Evolutionary conservation across 2,329 filamentous ascomycete species (phyloP).

Genomic region (Stemphylium beticola): DNA sequence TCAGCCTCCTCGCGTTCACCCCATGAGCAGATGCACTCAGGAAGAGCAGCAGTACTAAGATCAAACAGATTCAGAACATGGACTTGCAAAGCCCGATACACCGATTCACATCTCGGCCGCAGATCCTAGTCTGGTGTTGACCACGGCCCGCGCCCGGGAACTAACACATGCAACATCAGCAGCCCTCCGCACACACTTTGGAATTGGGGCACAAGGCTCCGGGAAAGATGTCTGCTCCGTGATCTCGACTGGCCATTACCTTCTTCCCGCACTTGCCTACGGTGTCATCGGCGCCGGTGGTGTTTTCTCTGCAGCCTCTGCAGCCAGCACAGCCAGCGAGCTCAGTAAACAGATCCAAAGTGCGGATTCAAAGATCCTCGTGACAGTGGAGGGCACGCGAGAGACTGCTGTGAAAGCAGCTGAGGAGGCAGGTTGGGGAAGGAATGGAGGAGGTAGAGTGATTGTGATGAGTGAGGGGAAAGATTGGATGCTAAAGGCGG

Average conservation of each 20-base stretch:
- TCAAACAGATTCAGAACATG: conserved; percentile 36
- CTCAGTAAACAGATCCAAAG: conserved; percentile 57
- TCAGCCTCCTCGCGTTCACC: too few relatives aligned
- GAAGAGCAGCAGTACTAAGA: not conserved
- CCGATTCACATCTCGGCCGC: conserved; percentile 64
- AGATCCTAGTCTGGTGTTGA: conserved; percentile 61
- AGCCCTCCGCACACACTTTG: conserved; percentile 61
- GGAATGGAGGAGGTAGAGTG: conserved; percentile 51
- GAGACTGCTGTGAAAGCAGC: conserved; percentile 58
- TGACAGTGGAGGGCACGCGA: conserved; percentile 58
- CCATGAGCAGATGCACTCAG: not conserved
- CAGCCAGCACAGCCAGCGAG: conserved; percentile 59
- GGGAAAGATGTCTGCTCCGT: conserved; percentile 60
- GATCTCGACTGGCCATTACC: conserved; percentile 63
- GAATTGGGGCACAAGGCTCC: conserved; percentile 58
- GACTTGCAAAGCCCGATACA: conserved; percentile 55
- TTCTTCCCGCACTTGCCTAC: conserved; percentile 62
- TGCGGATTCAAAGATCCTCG: conserved; percentile 51
- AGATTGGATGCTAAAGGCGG: conserved; percentile 44
- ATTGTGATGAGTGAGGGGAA: conserved; percentile 57
- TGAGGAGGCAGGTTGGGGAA: conserved; percentile 53
- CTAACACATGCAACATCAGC: conserved; percentile 62
- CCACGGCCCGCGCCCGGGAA: conserved; percentile 57
- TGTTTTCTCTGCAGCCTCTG: conserved; percentile 63
- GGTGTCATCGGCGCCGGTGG: conserved; percentile 65